Evolutionary conservation across 306 rosid species (phyloP), one percentile per base, ranked within the genome.

Genomic region (Mimosa bimucronata): DNA sequence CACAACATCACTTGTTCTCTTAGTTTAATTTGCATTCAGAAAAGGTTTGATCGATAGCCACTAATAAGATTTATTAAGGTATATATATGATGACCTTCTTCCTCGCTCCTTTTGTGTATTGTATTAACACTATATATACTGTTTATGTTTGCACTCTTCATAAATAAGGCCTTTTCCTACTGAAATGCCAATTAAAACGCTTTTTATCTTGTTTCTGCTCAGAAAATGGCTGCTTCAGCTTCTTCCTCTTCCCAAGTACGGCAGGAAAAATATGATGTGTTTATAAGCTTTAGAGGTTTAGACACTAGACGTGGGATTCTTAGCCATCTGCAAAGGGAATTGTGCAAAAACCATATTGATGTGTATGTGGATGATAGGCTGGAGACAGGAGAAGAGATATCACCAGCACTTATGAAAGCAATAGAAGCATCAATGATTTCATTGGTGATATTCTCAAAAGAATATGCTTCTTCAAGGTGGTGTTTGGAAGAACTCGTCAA

Each of bases 401-500:
- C 41, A 29, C 5, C 23, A 0, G 12, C 42, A 6, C 69, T 64
- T 15, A 0, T 64, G 23, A 5, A 29, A 29, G 69, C 69, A 64
- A 64, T 64, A 28, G 69, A 29, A 64, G 21, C 21, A 29, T 64
- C 42, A 64, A 4, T 1, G 4, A 64, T 64, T 29, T 14, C 42
- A 1, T 30, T 64, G 69, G 21, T 64, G 40, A 30, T 64, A 29
- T 30, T 64, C 42, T 64, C 69, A 29, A 13, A 64, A 64, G 25
- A 18, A 12, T 65, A 65, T 34, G 70, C 70, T 65, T 65, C 25
- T 31, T 65, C 44, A 31, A 65, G 4, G 45, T 65, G 70, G 70
- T 65, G 45, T 42, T 65, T 65, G 9, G 44, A 65, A 31, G 70
- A 65, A 23, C 44, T 31, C 5, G 70, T 7, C 13, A 65, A 65